Conservation (phyloP, 106 monocot species). For the Xerophyta viscosa region DNA sequence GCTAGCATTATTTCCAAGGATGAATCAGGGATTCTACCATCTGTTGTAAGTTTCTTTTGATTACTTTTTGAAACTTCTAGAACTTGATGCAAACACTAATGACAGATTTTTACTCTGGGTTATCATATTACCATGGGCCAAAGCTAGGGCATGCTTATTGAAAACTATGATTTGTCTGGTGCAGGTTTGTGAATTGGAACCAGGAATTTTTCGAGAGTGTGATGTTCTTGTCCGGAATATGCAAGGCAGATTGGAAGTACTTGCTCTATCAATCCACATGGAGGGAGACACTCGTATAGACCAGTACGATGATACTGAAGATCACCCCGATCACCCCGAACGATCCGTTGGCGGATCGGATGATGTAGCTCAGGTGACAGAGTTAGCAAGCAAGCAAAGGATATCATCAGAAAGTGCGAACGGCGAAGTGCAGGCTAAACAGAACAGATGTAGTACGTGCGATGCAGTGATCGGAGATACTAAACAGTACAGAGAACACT, state of each 20-base stretch:
- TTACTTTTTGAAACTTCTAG: no score
- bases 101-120: no score
- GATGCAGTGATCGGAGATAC: no score
- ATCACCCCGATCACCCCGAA: conserved; percentile 19
- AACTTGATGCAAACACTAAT: no score
- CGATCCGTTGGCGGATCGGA: conserved; percentile 20
- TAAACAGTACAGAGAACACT: conserved; percentile 33
- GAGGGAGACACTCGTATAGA: conserved; percentile 59
- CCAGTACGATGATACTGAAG: conserved; percentile 41
- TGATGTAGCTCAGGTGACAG: conserved; percentile 17
- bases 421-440: no score
- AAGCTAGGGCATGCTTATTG: no score
- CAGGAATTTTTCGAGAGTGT: conserved; percentile 73
- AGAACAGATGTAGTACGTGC: no score
- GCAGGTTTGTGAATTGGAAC: conserved; percentile 88
- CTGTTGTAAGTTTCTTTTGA: conserved; percentile 48
- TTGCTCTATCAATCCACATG: conserved; percentile 58
- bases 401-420: no score
- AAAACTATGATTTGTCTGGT: no score
- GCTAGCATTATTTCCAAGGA: conserved; percentile 63
- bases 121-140: no score
- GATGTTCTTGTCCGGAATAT: conserved; percentile 55
- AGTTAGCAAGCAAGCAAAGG: not conserved
- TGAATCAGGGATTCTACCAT: conserved; percentile 42
- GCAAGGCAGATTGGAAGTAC: conserved; percentile 87